Percentiles rank a stretch among this genome's conserved stretches.
Evolutionary conservation across 257 asterid species (phyloP).

Genomic region (Jacaranda mimosifolia): DNA sequence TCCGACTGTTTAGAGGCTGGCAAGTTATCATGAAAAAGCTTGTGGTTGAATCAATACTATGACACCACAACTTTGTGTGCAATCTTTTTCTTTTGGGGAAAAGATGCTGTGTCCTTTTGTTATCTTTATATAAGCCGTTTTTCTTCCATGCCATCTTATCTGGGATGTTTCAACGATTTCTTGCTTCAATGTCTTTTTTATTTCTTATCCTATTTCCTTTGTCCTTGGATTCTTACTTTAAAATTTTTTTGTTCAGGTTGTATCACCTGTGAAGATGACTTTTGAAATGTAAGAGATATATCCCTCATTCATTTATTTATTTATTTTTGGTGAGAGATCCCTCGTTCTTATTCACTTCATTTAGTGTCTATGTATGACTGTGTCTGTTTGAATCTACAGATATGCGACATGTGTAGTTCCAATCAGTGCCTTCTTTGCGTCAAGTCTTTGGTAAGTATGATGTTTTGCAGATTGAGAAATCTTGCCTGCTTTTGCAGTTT

Average conservation of each 20-base stretch:
- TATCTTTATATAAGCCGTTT: slow-evolving; percentile 6
- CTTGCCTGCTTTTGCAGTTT: slow-evolving; percentile 23
- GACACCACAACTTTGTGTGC: too few relatives aligned
- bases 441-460: slow-evolving; percentile 79
- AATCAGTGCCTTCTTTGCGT: slow-evolving; percentile 92
- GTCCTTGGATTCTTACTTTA: slow-evolving; percentile 25
- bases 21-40: not conserved
- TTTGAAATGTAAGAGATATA: slow-evolving; percentile 77
- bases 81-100: slow-evolving; percentile 1
- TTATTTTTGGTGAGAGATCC: too few relatives aligned
- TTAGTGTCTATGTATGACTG: slow-evolving; percentile 31
- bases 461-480: slow-evolving; percentile 20
- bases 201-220: slow-evolving; percentile 14
- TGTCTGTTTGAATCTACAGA: slow-evolving; percentile 63
- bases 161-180: slow-evolving; percentile 14
- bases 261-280: slow-evolving; percentile 93
- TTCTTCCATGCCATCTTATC: slow-evolving; percentile 19
- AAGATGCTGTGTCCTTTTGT: slow-evolving; percentile 13
- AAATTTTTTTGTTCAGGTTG: slow-evolving; percentile 67
- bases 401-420: slow-evolving; percentile 96
- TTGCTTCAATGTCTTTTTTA: slow-evolving; percentile 23
- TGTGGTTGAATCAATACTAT: not conserved
- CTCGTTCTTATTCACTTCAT: slow-evolving; percentile 31
- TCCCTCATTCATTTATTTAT: too few relatives aligned
- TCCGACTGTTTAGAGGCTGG: not conserved